Conservation (phyloP, 2,329 filamentous ascomycete genomes). For the Penicillium olsonii region DNA sequence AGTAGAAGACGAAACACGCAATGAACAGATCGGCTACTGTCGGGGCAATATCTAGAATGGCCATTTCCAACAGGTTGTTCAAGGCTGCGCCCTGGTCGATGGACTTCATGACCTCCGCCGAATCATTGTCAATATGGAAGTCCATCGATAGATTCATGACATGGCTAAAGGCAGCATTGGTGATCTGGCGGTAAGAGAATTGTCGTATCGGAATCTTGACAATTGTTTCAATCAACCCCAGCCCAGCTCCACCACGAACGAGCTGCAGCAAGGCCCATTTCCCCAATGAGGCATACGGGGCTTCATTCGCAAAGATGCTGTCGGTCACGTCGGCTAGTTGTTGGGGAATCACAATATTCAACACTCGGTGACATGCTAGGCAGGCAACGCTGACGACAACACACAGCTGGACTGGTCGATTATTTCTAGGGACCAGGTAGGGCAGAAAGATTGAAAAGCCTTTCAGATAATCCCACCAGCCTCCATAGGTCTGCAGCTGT, state of each 20-base stretch:
- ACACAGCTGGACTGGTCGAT: conserved; percentile 8
- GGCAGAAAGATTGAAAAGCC: conserved; percentile 9
- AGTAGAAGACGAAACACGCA: conserved; percentile 49
- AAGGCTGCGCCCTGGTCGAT: conserved; percentile 65
- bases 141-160: conserved; percentile 69
- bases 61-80: conserved; percentile 59
- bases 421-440: conserved; percentile 6
- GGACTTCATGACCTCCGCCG: conserved; percentile 64
- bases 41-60: conserved; percentile 60
- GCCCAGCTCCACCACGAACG: conserved; percentile 2
- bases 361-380: conserved; percentile 1
- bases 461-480: conserved; percentile 10
- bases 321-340: conserved; percentile 9
- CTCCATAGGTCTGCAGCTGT: conserved; percentile 2
- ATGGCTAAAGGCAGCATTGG: conserved; percentile 63
- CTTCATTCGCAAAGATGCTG: conserved; percentile 8
- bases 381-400: conserved; percentile 3
- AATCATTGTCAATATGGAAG: conserved; percentile 66
- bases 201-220: conserved; percentile 53
- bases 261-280: conserved; percentile 9
- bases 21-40: conserved; percentile 52
- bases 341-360: conserved; percentile 10
- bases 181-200: conserved; percentile 59
- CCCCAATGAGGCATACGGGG: conserved; percentile 7
- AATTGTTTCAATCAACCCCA: conserved; percentile 2